Percentiles rank a stretch among this genome's conserved stretches.
Conservation (phyloP, 495 filamentous ascomycete genomes). For the Talaromyces borbonicus region DNA sequence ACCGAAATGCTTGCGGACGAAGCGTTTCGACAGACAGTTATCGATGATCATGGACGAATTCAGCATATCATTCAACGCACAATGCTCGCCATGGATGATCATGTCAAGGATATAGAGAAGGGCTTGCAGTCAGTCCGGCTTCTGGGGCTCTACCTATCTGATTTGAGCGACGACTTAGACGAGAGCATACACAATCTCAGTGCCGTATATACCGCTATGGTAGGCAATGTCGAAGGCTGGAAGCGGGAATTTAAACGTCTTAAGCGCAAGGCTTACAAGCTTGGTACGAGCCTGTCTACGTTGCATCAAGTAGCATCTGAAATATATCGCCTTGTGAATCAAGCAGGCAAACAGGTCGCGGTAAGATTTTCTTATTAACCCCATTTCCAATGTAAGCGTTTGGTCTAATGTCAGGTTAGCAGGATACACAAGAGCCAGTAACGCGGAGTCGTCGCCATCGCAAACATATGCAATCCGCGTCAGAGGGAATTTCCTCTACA, state of each 20-base stretch:
- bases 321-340: constrained; percentile 65
- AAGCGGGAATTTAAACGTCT: constrained; percentile 60
- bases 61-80: constrained; percentile 80
- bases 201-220: constrained; percentile 69
- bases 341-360: constrained; percentile 56
- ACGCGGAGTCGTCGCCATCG: neutral
- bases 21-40: constrained; percentile 67
- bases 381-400: too few relatives aligned
- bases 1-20: constrained; percentile 82
- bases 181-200: constrained; percentile 35
- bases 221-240: constrained; percentile 81
- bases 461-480: neutral
- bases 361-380: constrained; percentile 25
- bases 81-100: constrained; percentile 59
- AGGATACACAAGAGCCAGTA: too few relatives aligned
- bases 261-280: constrained; percentile 49
- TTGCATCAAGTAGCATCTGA: constrained; percentile 60
- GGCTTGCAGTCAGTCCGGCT: constrained; percentile 67
- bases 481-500: neutral
- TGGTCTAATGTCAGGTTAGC: too few relatives aligned
- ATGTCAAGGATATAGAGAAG: constrained; percentile 66
- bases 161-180: constrained; percentile 46
- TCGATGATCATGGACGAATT: constrained; percentile 83
- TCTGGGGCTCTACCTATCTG: constrained; percentile 63
- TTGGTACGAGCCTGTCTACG: constrained; percentile 52